These are phyloP conservation scores for Ceratocystis colombiana DNA, from an alignment of 2,329 filamentous ascomycete species.

Conservation along the genomic window DNA sequence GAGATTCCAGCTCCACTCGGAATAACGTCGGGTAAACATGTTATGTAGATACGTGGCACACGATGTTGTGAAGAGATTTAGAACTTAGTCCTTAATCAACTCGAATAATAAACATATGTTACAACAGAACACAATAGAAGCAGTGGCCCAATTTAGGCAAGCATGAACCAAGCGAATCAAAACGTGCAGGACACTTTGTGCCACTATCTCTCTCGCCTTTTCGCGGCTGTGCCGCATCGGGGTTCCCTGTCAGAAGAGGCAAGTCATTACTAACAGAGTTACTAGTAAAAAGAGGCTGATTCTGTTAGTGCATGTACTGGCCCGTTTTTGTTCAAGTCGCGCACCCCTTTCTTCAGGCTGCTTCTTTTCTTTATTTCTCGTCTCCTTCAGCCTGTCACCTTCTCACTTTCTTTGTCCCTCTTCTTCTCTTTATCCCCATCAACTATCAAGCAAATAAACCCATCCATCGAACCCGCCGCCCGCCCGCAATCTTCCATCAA, in stretches of 20 bases:
- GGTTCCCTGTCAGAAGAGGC: not conserved
- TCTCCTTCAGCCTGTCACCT: slow-evolving; percentile 8
- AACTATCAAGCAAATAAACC: slow-evolving; percentile 13
- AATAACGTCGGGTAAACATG: no score
- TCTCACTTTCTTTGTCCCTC: slow-evolving; percentile 17
- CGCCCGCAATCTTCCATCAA: slow-evolving; percentile 19
- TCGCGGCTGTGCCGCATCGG: slow-evolving; percentile 14
- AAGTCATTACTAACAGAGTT: not conserved
- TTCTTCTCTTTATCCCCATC: slow-evolving; percentile 21
- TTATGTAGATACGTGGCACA: no score
- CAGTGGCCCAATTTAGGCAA: slow-evolving; percentile 2
- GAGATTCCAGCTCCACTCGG: no score
- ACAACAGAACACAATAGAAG: slow-evolving; percentile 18
- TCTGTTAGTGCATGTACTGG: not conserved
- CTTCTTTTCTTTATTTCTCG: slow-evolving; percentile 11
- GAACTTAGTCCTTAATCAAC: no score
- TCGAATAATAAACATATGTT: no score
- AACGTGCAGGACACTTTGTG: not conserved
- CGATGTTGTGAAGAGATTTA: no score
- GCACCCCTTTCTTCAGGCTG: slow-evolving; percentile 1
- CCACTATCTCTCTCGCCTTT: slow-evolving; percentile 14
- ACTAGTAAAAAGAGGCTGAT: not conserved
- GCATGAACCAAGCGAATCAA: not conserved
- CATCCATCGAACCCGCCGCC: slow-evolving; percentile 20
- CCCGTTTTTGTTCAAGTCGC: slow-evolving; percentile 14